Base-by-base conservation (phyloP, 1,284 basidiomycete genomes). In the Fomitiporia mediterranea region DNA sequence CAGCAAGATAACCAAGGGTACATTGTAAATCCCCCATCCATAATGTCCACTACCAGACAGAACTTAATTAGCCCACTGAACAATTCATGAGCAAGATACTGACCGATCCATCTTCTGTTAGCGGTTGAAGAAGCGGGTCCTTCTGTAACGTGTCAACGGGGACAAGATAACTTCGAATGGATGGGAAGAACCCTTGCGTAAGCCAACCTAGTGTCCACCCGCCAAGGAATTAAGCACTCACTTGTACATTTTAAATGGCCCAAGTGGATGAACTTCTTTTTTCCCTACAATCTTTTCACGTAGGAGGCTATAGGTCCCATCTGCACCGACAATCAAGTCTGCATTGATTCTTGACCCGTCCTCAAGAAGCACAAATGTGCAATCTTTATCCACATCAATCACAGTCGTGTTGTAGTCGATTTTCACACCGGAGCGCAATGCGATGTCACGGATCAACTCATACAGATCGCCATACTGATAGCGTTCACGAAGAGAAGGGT, bases 291-390 rank as follows among this genome's bases (percentile, higher is more conserved):
- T 60, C 13, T 67, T 55, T 47, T 66, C 61, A 17, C 74, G 68
- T 17, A 66, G 67, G 17, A 71, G 51, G 7, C 73, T 78, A 44
- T 61, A 59, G 7, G 68, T 66, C 3, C 85, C 85, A 61, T 86
- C 85, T 0, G 85, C 83, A n/a, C 83, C 84, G 30, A 88, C 68
- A 51, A 87, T 72, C n/a, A 86, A 72, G 62, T 87, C 80, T 9
- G 74, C 81, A 2, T 63, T 57, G 37, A 84, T 53, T 15, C 66
- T 67, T 53, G 76, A 72, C 4, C 83, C 82, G 6, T 71, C 72
- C 6, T 71, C 67, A 8, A 85, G 67, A 0, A 64, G 71, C 23
- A 79, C 67, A 23, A 52, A 53, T 58, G 73, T 43, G 60, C 63
- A 44, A 61, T 61, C 34, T 67, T 67, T 9, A 67, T 62, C 55